Evolutionary conservation across 352 stramenopile genomes (phyloP), one percentile per base, ranked within the genome.

Genomic region (Phytophthora pini): DNA sequence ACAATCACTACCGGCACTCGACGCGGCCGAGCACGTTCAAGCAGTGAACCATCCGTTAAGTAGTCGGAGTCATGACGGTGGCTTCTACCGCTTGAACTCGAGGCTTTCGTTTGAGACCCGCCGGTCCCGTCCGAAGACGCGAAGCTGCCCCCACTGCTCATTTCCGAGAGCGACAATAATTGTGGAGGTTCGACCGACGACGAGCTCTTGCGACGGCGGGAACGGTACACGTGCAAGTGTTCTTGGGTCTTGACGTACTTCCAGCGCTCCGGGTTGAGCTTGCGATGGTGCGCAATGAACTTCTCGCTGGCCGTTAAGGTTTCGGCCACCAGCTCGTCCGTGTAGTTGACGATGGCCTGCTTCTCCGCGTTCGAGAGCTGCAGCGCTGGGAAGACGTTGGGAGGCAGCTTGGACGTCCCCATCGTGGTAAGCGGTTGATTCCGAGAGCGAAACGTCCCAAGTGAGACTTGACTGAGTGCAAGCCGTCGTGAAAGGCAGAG

Each of bases 211-310:
- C 57, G 65, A 29, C 65, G 65, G 10, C 70, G 65, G 10, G 70
- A 77, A 9, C 70, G 70, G 44, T 74, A 77, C 40, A 77, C 65
- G 29, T 77, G 70, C 20, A 77, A 45, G 2, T 67, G 70, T 22
- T 74, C 56, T 40, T 74, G 56, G 1, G 71, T 76, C 49, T 64
- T 72, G 46, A 71, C 31, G 61, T 74, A 76, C 27, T 74, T 75
- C 67, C 62, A 74, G 2, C 71, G 62, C 22, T 72, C 63, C 22
- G 62, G 71, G 17, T 76, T 72, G 48, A 76, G 60, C 20, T 63
- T 65, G 5, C 67, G 61, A 27, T 68, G 59, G 51, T 69, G 61
- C n/a, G 62, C 67, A 15, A 76, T 61, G 45, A 74, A 70, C n/a
- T 74, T 66, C 45, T 76, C 67, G 26, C 57, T 76, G 26, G 61